A percentile compares a stretch with the other conserved stretches of the same genome.
phyloP scores from a whole-genome alignment of 192 early-diverging fungal species.

The Neocallimastix lanati region DNA sequence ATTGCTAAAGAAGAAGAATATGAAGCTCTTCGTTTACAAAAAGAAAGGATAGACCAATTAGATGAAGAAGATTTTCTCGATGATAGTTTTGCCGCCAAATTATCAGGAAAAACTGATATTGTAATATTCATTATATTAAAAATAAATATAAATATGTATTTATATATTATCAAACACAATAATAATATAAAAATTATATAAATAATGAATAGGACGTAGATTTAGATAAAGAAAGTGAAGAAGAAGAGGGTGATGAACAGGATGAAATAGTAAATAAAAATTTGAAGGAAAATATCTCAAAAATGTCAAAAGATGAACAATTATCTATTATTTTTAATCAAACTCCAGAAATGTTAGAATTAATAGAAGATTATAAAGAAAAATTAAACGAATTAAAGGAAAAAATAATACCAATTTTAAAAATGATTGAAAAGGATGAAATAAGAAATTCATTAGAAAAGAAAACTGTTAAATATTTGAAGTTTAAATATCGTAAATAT shows the following conservation, averaged over 20 bases:
- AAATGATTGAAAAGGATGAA: background rate
- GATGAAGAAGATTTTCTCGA: slow-evolving; percentile 78
- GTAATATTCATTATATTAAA: background rate
- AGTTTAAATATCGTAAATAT: background rate
- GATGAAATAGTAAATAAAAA: background rate
- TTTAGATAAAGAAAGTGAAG: slow-evolving; percentile 12
- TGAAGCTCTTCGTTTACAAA: slow-evolving; percentile 73
- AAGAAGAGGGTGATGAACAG: slow-evolving; percentile 10
- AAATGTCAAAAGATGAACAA: background rate
- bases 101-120: slow-evolving; percentile 1
- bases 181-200: too few relatives aligned
- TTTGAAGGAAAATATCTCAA: background rate
- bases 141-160: too few relatives aligned
- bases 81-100: slow-evolving; percentile 25
- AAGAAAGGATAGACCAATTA: slow-evolving; percentile 52
- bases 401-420: background rate
- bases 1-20: slow-evolving; percentile 26
- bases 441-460: background rate
- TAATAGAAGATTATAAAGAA: background rate
- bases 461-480: background rate
- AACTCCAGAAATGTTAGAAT: background rate
- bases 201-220: slow-evolving; percentile 22
- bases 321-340: background rate
- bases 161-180: too few relatives aligned
- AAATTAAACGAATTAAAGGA: background rate